Percentiles rank a stretch among this genome's conserved stretches.
These are phyloP conservation scores for Sporopachydermia cereana DNA, from an alignment of 1,139 yeast species.

Conservation along the genomic window DNA sequence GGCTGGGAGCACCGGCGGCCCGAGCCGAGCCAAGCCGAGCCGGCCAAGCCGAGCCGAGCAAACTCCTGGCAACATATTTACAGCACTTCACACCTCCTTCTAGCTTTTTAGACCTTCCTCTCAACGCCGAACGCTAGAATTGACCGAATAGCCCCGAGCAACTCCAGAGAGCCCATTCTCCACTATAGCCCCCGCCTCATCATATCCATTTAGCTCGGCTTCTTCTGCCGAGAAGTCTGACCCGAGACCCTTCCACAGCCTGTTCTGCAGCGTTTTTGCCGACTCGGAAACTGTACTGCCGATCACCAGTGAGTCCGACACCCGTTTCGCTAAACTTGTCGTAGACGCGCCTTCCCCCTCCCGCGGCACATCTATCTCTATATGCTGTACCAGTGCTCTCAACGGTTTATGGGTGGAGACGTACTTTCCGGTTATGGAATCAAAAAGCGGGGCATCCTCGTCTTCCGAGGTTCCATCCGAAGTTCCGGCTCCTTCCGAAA, in stretches of 20 bases:
- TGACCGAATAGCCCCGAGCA: constrained; percentile 67
- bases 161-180: constrained; percentile 81
- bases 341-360: constrained; percentile 8
- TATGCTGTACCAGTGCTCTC: constrained; percentile 45
- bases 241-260: constrained; percentile 88
- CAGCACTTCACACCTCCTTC: no score
- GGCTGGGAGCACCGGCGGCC: no score
- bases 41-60: no score
- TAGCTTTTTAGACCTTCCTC: neutral
- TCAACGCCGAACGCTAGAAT: neutral
- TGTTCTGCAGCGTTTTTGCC: constrained; percentile 58
- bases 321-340: constrained; percentile 39
- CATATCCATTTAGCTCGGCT: constrained; percentile 28
- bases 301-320: constrained; percentile 50
- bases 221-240: constrained; percentile 45
- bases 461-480: constrained; percentile 33
- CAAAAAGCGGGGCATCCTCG: constrained; percentile 72
- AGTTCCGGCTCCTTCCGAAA: no score
- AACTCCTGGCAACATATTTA: no score
- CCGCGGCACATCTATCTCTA: constrained; percentile 38
- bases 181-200: constrained; percentile 52
- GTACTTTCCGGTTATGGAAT: constrained; percentile 76
- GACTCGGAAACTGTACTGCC: constrained; percentile 83
- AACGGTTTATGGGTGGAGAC: constrained; percentile 65
- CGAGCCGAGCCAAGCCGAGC: no score